phyloP scores from a whole-genome alignment of 2,329 filamentous ascomycete species.

The Colletotrichum plurivorum region DNA sequence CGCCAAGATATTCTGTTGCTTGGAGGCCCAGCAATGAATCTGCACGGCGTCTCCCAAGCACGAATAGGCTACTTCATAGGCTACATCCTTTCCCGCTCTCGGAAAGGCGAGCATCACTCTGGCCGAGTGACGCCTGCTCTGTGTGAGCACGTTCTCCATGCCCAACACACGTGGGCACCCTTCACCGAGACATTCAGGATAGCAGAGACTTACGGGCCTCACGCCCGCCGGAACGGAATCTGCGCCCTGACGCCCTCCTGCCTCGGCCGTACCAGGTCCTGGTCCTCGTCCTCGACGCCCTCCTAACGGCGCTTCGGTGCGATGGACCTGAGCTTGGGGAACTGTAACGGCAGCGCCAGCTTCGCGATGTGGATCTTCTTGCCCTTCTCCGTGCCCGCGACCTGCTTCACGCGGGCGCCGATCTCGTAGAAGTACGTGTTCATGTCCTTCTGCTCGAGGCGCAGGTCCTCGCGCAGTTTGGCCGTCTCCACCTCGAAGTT shows the following conservation, averaged over 20 bases:
- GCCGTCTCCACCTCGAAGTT: conserved; percentile 80
- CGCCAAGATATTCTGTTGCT: neutral
- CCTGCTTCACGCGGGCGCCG: conserved; percentile 75
- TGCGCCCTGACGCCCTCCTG: neutral
- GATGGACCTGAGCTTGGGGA: conserved; percentile 74
- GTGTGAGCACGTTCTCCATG: neutral
- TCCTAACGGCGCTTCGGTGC: conserved; percentile 42
- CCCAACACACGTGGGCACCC: neutral
- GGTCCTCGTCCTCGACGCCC: conserved; percentile 11
- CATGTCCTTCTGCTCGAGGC: conserved; percentile 79
- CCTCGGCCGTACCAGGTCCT: neutral
- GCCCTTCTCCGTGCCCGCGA: conserved; percentile 74
- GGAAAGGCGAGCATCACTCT: neutral
- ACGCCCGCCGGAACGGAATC: conserved; percentile 1
- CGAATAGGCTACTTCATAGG: neutral
- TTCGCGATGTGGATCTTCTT: conserved; percentile 72
- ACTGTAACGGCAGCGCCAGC: conserved; percentile 83
- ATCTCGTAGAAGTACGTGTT: conserved; percentile 82
- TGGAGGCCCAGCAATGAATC: neutral
- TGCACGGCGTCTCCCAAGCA: too few relatives aligned
- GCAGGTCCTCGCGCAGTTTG: conserved; percentile 79
- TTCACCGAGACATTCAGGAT: neutral
- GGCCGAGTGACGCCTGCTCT: neutral
- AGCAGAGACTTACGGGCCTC: neutral
- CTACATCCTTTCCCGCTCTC: neutral